Conservation (phyloP, 495 filamentous ascomycete genomes). For the Podospora appendiculata region DNA sequence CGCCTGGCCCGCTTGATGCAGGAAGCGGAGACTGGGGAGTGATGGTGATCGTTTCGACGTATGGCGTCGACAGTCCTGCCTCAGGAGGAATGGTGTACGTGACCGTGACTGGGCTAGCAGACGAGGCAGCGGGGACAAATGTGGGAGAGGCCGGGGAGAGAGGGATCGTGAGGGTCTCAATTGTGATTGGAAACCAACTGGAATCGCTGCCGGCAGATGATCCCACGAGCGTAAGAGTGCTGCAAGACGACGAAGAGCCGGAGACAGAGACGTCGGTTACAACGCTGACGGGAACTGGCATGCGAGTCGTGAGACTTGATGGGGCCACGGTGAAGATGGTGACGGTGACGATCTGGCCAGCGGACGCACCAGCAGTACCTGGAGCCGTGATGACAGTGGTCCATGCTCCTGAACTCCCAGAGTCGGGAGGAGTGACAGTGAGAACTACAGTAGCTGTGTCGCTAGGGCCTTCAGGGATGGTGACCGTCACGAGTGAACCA, state of each 20-base stretch:
- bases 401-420: conserved; percentile 6
- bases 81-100: conserved; percentile 14
- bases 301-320: background rate
- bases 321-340: background rate
- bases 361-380: background rate
- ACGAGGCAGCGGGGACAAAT: background rate
- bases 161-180: conserved; percentile 7
- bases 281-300: background rate
- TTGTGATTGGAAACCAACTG: conserved; percentile 1
- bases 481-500: conserved; percentile 15
- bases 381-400: conserved; percentile 10
- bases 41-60: conserved; percentile 12
- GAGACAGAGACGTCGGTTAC: background rate
- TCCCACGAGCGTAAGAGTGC: background rate
- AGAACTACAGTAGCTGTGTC: conserved; percentile 14
- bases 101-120: background rate
- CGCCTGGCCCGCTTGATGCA: background rate
- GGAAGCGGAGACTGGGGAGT: background rate
- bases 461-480: conserved; percentile 15
- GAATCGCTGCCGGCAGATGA: background rate
- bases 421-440: conserved; percentile 15
- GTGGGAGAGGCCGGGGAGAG: background rate
- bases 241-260: background rate
- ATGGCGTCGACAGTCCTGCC: background rate
- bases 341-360: conserved; percentile 11